Percentiles rank a stretch among this genome's conserved stretches.
phyloP scores from a whole-genome alignment of 331 rosid species.

The Acacia pycnantha region DNA sequence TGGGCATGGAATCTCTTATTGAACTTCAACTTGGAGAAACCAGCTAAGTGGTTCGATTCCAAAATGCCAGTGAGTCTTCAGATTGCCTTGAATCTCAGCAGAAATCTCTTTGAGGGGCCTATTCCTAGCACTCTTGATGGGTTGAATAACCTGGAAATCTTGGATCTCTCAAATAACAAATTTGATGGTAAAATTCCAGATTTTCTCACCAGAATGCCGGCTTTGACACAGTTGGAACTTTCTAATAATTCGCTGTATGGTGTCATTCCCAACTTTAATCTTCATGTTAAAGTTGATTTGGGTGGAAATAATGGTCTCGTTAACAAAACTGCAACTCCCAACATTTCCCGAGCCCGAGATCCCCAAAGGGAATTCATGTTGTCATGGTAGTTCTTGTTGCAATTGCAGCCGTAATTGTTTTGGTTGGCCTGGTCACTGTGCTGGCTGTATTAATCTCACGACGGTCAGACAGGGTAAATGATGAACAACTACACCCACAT shows the following conservation, averaged over 20 bases:
- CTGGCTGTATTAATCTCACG: slow-evolving; percentile 41
- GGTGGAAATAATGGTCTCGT: slow-evolving; percentile 32
- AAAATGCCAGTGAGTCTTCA: slow-evolving; percentile 60
- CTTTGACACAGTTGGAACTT: slow-evolving; percentile 57
- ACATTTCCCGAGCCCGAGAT: not conserved
- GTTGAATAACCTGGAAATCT: slow-evolving; percentile 44
- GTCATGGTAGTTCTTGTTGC: slow-evolving; percentile 38
- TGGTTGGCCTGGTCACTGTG: slow-evolving; percentile 38
- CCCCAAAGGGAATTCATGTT: slow-evolving; percentile 28
- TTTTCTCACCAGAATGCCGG: slow-evolving; percentile 3
- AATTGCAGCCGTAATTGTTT: slow-evolving; percentile 47
- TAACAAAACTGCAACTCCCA: not conserved
- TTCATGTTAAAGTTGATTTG: slow-evolving; percentile 17
- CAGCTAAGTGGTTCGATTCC: slow-evolving; percentile 58
- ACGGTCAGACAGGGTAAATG: slow-evolving; percentile 38
- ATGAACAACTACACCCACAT: too few relatives aligned
- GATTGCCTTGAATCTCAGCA: slow-evolving; percentile 75
- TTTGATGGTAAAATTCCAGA: slow-evolving; percentile 61
- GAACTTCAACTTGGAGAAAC: slow-evolving; percentile 82
- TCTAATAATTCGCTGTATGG: slow-evolving; percentile 64
- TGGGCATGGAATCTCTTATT: slow-evolving; percentile 23
- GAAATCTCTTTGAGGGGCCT: slow-evolving; percentile 52
- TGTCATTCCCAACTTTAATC: slow-evolving; percentile 2
- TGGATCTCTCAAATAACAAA: slow-evolving; percentile 78
- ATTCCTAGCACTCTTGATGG: slow-evolving; percentile 39